Evolutionary conservation across 163 green algal genomes (phyloP).

Genomic region (Scenedesmus sp.): DNA sequence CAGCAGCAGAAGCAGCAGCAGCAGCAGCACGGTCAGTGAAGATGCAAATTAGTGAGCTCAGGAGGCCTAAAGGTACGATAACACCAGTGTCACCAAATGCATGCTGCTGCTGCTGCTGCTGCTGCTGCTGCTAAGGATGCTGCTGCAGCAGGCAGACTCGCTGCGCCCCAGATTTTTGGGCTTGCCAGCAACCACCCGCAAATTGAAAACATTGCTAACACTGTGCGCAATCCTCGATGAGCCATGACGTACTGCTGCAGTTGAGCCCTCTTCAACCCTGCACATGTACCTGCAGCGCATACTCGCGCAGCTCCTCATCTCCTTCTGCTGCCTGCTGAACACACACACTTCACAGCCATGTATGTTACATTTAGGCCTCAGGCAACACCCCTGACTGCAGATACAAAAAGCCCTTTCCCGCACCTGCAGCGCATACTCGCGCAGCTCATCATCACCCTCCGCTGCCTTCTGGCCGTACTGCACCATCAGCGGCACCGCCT

Average conservation of each 20-base stretch:
- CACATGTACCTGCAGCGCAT: slow-evolving; percentile 80
- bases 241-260: no score
- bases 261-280: no score
- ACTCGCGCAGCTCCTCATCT: slow-evolving; percentile 91
- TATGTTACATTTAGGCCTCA: background rate
- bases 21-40: background rate
- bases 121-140: no score
- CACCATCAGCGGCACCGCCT: slow-evolving; percentile 74
- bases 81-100: no score
- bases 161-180: no score
- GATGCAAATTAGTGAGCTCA: no score
- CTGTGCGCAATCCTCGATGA: no score
- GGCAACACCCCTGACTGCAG: background rate
- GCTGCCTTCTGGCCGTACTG: slow-evolving; percentile 30
- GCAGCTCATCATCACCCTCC: slow-evolving; percentile 89
- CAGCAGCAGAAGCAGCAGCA: slow-evolving; percentile 4
- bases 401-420: background rate
- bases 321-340: slow-evolving; percentile 60
- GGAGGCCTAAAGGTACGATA: no score
- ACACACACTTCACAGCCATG: background rate
- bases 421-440: slow-evolving; percentile 89
- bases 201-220: no score
- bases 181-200: no score
- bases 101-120: no score
- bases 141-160: no score